These are phyloP conservation scores for Mesotaenium endlicherianum DNA, from an alignment of 139 green algal species.

Conservation along the genomic window DNA sequence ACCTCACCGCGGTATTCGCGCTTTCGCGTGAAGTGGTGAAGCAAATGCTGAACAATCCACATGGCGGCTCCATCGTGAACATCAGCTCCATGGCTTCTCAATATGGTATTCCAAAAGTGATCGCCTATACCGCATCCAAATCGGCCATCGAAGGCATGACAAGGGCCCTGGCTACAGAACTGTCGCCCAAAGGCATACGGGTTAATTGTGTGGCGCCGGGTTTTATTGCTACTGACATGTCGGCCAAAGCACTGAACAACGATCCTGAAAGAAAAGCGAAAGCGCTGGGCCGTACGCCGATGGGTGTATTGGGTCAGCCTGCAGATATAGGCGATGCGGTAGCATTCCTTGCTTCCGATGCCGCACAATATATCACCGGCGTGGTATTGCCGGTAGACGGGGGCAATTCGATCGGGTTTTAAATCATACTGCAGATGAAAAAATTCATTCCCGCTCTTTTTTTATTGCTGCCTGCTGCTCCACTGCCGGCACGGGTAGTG, in stretches of 20 bases:
- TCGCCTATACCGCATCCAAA: not conserved
- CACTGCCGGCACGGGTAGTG: no score
- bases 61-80: not conserved
- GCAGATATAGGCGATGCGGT: not conserved
- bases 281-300: not conserved
- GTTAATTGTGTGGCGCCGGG: not conserved
- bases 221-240: constrained; percentile 1
- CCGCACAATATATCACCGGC: no score
- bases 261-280: not conserved
- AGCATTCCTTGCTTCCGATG: no score
- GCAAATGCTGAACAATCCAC: not conserved
- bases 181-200: not conserved
- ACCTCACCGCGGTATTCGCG: no score
- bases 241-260: not conserved
- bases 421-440: no score
- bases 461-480: no score
- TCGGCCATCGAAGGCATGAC: not conserved
- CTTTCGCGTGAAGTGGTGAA: not conserved
- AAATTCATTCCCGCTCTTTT: no score
- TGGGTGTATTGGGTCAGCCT: not conserved
- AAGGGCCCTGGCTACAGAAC: not conserved
- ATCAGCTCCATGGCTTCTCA: not conserved
- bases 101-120: not conserved
- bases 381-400: no score
- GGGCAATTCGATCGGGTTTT: no score